Evolutionary conservation across 805 yeast genomes (phyloP).

Genomic region (Myxozyma melibiosi): DNA sequence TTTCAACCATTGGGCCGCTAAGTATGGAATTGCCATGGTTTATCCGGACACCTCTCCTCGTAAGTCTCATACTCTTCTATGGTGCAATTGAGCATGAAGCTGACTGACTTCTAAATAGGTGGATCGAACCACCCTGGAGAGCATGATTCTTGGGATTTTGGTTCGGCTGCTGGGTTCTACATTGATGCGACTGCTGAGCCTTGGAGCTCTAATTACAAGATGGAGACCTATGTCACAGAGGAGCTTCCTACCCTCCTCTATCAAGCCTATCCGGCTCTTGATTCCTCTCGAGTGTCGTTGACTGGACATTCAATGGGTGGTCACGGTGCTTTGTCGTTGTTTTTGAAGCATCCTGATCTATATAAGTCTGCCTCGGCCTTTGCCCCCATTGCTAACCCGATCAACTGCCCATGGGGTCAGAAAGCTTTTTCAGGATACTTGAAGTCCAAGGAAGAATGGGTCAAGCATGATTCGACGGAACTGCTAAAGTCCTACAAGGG

Average conservation of each 20-base stretch:
- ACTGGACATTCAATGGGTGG: constrained; percentile 99
- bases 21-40: constrained; percentile 82
- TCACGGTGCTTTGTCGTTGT: constrained; percentile 80
- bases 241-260: constrained; percentile 66
- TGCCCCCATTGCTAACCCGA: constrained; percentile 86
- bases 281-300: constrained; percentile 62
- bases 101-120: constrained; percentile 13
- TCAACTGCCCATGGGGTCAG: constrained; percentile 79
- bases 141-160: constrained; percentile 84
- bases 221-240: constrained; percentile 79
- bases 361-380: constrained; percentile 86
- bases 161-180: constrained; percentile 94
- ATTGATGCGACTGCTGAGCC: constrained; percentile 78
- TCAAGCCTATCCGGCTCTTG: constrained; percentile 50
- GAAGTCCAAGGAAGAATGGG: constrained; percentile 67
- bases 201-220: constrained; percentile 72
- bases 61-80: neutral
- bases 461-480: constrained; percentile 79
- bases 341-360: constrained; percentile 65
- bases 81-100: neutral
- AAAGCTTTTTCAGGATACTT: constrained; percentile 81
- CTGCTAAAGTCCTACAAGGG: constrained; percentile 61
- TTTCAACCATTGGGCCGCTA: constrained; percentile 75
- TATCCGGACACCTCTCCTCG: constrained; percentile 98
- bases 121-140: constrained; percentile 79